These are phyloP conservation scores for Polyporus arcularius DNA, from an alignment of 768 basidiomycete species.

Conservation along the genomic window DNA sequence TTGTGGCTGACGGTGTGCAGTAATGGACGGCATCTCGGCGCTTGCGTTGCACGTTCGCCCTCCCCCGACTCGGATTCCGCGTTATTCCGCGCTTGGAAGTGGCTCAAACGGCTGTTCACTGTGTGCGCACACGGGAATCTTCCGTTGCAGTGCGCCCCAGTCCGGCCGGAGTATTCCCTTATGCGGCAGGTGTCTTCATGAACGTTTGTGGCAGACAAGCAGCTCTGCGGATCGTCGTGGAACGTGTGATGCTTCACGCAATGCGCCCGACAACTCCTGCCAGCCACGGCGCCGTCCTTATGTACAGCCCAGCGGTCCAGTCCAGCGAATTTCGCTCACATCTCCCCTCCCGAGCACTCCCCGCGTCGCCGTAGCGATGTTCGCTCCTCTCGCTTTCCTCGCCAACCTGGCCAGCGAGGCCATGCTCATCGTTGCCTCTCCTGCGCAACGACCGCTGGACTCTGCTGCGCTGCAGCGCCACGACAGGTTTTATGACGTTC, in stretches of 20 bases:
- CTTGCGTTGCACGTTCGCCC: too few relatives aligned
- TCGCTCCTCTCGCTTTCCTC: conserved; percentile 15
- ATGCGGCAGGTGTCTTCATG: conserved; percentile 13
- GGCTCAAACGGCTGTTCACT: too few relatives aligned
- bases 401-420: conserved; percentile 21
- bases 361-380: conserved; percentile 3
- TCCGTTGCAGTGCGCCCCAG: background rate
- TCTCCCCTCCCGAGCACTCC: background rate
- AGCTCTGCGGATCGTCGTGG: conserved; percentile 9
- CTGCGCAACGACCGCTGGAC: conserved; percentile 29
- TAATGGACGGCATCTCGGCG: too few relatives aligned
- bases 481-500: conserved; percentile 48
- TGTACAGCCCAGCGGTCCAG: background rate
- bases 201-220: conserved; percentile 20
- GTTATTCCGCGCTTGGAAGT: too few relatives aligned
- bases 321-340: background rate
- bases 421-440: conserved; percentile 26
- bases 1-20: too few relatives aligned
- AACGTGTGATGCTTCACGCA: conserved; percentile 8
- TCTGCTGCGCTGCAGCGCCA: conserved; percentile 13
- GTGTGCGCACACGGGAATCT: too few relatives aligned
- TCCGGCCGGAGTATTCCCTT: conserved; percentile 12
- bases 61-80: too few relatives aligned
- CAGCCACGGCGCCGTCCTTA: background rate
- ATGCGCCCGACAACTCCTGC: background rate